phyloP scores from a whole-genome alignment of 352 stramenopile genomes.

The Thalassiosira mediterranea region DNA sequence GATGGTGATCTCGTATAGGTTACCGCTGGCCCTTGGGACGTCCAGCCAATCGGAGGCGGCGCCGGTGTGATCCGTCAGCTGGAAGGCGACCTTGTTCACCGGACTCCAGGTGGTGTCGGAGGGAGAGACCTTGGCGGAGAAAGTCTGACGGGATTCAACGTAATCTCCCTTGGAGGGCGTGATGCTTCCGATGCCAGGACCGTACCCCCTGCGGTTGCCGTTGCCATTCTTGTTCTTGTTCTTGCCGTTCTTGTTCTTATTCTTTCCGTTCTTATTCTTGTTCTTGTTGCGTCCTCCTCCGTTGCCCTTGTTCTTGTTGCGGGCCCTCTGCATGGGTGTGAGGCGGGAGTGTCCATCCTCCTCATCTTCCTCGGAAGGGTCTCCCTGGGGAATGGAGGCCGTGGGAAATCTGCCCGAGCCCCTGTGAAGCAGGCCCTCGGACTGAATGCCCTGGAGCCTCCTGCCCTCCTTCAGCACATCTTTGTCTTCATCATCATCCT shows the following conservation, averaged over 20 bases:
- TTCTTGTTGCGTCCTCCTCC: conserved; percentile 5
- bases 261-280: conserved; percentile 1
- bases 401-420: no score
- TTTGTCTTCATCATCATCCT: conserved; percentile 4
- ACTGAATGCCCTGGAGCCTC: background rate
- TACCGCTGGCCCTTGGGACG: conserved; percentile 5
- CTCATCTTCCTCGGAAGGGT: no score
- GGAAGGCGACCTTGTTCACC: conserved; percentile 24
- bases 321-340: background rate
- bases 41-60: conserved; percentile 15
- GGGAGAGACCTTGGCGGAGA: conserved; percentile 25
- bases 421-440: background rate
- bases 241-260: conserved; percentile 2
- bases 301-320: conserved; percentile 5
- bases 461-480: background rate
- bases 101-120: conserved; percentile 3
- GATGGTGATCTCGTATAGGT: conserved; percentile 40
- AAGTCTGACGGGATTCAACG: conserved; percentile 33
- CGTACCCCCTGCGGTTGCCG: conserved; percentile 18
- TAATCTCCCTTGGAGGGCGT: conserved; percentile 13
- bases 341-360: background rate
- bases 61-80: conserved; percentile 28
- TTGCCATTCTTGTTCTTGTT: conserved; percentile 24
- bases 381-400: no score
- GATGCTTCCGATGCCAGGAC: conserved; percentile 22